Conservation (phyloP, 352 stramenopile species). For the Phytophthora megakarya region DNA sequence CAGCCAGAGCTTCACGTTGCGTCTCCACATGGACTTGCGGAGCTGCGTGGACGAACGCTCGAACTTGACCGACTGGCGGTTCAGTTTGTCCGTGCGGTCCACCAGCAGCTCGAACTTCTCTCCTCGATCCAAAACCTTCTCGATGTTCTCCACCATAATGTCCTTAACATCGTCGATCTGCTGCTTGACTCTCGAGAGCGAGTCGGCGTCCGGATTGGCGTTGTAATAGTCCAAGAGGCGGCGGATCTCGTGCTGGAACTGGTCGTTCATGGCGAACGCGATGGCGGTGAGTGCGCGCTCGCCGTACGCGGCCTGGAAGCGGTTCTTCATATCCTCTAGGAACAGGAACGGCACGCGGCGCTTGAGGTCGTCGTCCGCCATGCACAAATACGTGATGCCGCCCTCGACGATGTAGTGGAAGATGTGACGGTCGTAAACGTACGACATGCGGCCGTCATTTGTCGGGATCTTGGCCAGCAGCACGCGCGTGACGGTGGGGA, state of each 20-base stretch:
- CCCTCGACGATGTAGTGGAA: conserved; percentile 98
- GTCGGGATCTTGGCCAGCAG: conserved; percentile 96
- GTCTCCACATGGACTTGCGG: conserved; percentile 86
- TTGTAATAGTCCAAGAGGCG: conserved; percentile 90
- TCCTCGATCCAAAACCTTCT: conserved; percentile 97
- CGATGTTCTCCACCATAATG: conserved; percentile 99
- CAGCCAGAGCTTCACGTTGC: conserved; percentile 89
- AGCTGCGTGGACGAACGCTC: conserved; percentile 91
- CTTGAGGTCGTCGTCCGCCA: conserved; percentile 96
- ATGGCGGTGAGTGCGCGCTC: conserved; percentile 89
- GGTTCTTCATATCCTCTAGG: conserved; percentile 96
- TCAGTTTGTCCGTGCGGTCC: conserved; percentile 95
- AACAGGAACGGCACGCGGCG: conserved; percentile 97
- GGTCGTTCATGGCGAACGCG: conserved; percentile 98
- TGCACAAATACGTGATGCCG: conserved; percentile 97
- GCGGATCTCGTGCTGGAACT: conserved; percentile 95
- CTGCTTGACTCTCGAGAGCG: conserved; percentile 91
- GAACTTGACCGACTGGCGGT: conserved; percentile 97
- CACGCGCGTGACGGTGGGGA: conserved; percentile 97
- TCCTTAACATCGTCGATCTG: conserved; percentile 98
- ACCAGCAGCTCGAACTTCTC: conserved; percentile 98
- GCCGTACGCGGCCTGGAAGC: conserved; percentile 88
- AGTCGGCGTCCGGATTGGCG: conserved; percentile 90
- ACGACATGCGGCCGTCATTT: conserved; percentile 95
- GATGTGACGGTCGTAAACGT: conserved; percentile 96